Percentiles rank a stretch among this genome's conserved stretches.
Conservation (phyloP, 306 rosid genomes). For the Pyrus pyrifolia region DNA sequence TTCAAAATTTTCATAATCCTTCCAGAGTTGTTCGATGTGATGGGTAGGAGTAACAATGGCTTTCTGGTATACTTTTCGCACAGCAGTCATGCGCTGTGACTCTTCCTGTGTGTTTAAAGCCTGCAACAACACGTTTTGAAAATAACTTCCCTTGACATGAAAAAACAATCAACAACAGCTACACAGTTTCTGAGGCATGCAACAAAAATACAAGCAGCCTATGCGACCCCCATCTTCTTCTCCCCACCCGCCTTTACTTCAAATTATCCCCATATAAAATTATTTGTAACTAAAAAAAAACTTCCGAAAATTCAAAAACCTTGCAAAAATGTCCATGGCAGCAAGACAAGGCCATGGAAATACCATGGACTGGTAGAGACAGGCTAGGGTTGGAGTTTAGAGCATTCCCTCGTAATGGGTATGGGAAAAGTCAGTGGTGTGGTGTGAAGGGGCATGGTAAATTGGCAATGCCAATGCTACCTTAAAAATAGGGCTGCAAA, state of each 20-base stretch:
- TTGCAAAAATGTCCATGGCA: not conserved
- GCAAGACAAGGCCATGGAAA: not conserved
- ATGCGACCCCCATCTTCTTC: not conserved
- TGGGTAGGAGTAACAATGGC: conserved; percentile 92
- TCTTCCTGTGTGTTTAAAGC: conserved; percentile 66
- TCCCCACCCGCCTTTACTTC: not conserved
- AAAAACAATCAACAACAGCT: not conserved
- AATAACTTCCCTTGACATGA: conserved; percentile 12
- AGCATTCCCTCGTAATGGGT: not conserved
- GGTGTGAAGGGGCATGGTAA: not conserved
- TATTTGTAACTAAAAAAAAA: not conserved
- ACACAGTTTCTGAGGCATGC: not conserved
- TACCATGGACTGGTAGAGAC: not conserved
- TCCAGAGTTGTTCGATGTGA: conserved; percentile 94
- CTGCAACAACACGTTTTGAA: conserved; percentile 25
- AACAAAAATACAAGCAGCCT: not conserved
- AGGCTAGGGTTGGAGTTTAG: not conserved
- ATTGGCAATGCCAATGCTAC: not conserved
- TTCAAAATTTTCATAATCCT: conserved; percentile 87
- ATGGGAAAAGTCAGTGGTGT: not conserved
- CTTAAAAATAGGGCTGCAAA: not conserved
- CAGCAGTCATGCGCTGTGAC: conserved; percentile 77
- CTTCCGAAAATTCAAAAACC: not conserved
- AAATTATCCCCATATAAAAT: not conserved
- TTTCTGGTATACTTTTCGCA: conserved; percentile 76